These are phyloP conservation scores for Hymenotorrendiella dingleyae DNA, from an alignment of 2,329 filamentous ascomycete genomes.

Conservation along the genomic window DNA sequence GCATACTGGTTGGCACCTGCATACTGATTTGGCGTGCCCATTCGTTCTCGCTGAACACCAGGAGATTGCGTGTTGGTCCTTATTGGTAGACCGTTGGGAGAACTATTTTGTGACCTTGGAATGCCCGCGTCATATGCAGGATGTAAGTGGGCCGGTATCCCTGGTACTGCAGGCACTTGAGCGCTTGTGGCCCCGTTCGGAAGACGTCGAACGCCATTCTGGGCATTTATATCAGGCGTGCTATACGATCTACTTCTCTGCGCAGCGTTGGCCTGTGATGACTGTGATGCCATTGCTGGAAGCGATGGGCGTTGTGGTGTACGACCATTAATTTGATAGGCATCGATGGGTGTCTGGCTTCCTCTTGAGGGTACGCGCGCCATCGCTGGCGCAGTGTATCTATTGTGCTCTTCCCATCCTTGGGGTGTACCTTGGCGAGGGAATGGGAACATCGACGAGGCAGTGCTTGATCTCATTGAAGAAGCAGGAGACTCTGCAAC, in stretches of 20 bases:
- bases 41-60: slow-evolving; percentile 56
- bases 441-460: slow-evolving; percentile 75
- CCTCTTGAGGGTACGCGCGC: slow-evolving; percentile 76
- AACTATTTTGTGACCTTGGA: slow-evolving; percentile 75
- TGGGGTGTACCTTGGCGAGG: slow-evolving; percentile 67
- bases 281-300: slow-evolving; percentile 58
- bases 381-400: slow-evolving; percentile 85
- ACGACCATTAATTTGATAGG: slow-evolving; percentile 57
- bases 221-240: slow-evolving; percentile 85
- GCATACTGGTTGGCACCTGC: slow-evolving; percentile 28
- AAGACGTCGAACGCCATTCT: slow-evolving; percentile 50
- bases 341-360: slow-evolving; percentile 56
- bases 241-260: slow-evolving; percentile 84
- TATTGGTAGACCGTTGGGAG: slow-evolving; percentile 63
- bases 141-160: slow-evolving; percentile 66
- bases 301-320: slow-evolving; percentile 73
- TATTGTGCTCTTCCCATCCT: slow-evolving; percentile 67
- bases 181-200: slow-evolving; percentile 45
- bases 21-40: slow-evolving; percentile 37
- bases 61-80: slow-evolving; percentile 68
- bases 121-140: slow-evolving; percentile 55
- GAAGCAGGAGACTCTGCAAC: slow-evolving; percentile 72
- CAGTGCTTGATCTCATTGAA: slow-evolving; percentile 61
- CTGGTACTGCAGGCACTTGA: slow-evolving; percentile 63
- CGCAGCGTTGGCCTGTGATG: slow-evolving; percentile 47